These are phyloP conservation scores for Strigomonas galati DNA, from an alignment of 208 protist species.

Conservation along the genomic window DNA sequence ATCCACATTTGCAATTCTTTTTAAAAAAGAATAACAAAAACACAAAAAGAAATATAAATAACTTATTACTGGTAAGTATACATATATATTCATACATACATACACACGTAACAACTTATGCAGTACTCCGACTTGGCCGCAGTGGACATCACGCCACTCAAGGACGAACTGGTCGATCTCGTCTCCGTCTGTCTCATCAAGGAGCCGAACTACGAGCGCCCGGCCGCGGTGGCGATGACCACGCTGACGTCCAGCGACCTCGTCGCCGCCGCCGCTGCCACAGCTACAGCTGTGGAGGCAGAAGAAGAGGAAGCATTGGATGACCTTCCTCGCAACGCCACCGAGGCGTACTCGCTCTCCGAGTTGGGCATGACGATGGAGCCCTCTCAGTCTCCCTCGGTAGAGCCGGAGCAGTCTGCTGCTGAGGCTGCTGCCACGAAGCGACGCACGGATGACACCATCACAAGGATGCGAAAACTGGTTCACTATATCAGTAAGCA, in stretches of 20 bases:
- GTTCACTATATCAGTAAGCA: conserved; percentile 54
- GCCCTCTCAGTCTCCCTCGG: not conserved
- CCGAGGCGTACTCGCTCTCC: not conserved
- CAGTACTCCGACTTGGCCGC: conserved; percentile 15
- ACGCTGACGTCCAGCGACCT: not conserved
- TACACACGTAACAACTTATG: conserved; percentile 9
- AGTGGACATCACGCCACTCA: conserved; percentile 42
- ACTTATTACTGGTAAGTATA: no score
- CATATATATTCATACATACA: not conserved
- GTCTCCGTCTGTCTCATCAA: conserved; percentile 79
- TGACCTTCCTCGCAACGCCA: not conserved
- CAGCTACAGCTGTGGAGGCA: not conserved
- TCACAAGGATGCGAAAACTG: conserved; percentile 43
- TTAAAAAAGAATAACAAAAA: conserved; percentile 6
- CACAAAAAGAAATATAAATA: no score
- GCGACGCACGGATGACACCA: conserved; percentile 8
- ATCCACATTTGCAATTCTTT: not conserved
- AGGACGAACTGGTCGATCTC: conserved; percentile 74
- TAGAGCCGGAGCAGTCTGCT: no score
- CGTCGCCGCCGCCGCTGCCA: not conserved
- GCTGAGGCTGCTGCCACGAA: no score
- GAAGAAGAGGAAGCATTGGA: not conserved
- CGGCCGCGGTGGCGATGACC: not conserved
- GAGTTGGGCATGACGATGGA: not conserved
- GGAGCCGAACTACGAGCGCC: conserved; percentile 55